Conservation (phyloP, 176 grass and related monocot species). For the Carex littledalei region DNA sequence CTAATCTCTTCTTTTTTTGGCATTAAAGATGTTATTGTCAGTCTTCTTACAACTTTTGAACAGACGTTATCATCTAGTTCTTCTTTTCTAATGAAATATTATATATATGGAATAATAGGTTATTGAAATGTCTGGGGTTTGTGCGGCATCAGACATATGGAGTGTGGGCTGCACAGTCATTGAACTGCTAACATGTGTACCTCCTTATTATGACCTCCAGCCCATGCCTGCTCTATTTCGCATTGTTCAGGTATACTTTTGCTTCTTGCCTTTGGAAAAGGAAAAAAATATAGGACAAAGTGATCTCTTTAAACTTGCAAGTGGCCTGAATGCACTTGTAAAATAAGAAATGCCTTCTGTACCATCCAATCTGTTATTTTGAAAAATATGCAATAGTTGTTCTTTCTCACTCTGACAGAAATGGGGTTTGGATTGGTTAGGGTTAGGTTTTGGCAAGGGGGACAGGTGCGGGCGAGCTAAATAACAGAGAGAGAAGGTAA, state of each 20-base stretch:
- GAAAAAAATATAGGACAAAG: neutral
- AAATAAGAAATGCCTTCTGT: neutral
- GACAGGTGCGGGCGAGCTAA: neutral
- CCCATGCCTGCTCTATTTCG: constrained; percentile 99
- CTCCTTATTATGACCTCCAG: constrained; percentile 97
- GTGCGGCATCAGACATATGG: constrained; percentile 97
- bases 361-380: neutral
- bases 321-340: neutral
- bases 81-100: neutral
- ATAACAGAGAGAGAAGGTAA: neutral
- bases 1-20: neutral
- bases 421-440: neutral
- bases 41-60: neutral
- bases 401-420: neutral
- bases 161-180: constrained; percentile 99
- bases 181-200: constrained; percentile 90
- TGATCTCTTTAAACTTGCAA: neutral
- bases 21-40: neutral
- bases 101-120: constrained; percentile 40
- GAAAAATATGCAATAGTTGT: neutral
- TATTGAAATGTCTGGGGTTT: constrained; percentile 98
- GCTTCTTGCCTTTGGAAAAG: neutral
- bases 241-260: constrained; percentile 79
- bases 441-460: neutral
- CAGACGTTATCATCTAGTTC: neutral